These are phyloP conservation scores for Neoboletus subvelutipes DNA, from an alignment of 768 basidiomycete genomes.

Conservation along the genomic window DNA sequence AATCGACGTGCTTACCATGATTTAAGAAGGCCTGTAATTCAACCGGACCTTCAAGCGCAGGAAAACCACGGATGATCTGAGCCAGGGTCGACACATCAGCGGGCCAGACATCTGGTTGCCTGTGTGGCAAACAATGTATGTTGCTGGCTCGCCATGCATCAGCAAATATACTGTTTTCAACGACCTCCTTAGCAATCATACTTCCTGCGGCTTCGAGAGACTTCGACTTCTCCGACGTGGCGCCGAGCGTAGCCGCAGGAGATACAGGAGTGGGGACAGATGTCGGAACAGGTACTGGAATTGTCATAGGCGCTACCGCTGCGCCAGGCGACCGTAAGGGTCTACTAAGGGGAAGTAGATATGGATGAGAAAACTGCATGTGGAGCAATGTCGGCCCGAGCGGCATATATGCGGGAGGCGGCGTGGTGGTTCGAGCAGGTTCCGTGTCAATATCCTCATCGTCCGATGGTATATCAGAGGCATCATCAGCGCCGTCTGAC, in stretches of 20 bases:
- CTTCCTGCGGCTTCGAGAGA: constrained; percentile 66
- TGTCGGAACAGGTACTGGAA: constrained; percentile 39
- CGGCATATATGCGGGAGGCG: constrained; percentile 69
- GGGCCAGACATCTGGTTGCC: constrained; percentile 50
- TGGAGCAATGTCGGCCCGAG: constrained; percentile 66
- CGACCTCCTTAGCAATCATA: constrained; percentile 63
- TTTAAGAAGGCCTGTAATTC: constrained; percentile 46
- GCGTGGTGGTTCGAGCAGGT: constrained; percentile 61
- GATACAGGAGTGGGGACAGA: constrained; percentile 86
- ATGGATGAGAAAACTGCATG: constrained; percentile 63
- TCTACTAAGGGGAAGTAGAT: constrained; percentile 59
- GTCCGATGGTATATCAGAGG: constrained; percentile 41
- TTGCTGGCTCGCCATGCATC: constrained; percentile 58
- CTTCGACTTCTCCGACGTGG: constrained; percentile 62
- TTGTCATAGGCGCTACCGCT: constrained; percentile 45
- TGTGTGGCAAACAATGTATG: constrained; percentile 10
- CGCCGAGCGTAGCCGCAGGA: constrained; percentile 67
- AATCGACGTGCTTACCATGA: constrained; percentile 28
- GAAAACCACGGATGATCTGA: constrained; percentile 33
- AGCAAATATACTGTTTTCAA: constrained; percentile 72
- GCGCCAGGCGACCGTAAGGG: constrained; percentile 61
- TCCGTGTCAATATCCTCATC: constrained; percentile 39
- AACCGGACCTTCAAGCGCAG: constrained; percentile 40
- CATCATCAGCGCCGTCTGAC: constrained; percentile 37
- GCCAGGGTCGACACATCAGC: constrained; percentile 53